Conservation (phyloP, 2,329 filamentous ascomycete species). For the Ophiostoma sp. region DNA sequence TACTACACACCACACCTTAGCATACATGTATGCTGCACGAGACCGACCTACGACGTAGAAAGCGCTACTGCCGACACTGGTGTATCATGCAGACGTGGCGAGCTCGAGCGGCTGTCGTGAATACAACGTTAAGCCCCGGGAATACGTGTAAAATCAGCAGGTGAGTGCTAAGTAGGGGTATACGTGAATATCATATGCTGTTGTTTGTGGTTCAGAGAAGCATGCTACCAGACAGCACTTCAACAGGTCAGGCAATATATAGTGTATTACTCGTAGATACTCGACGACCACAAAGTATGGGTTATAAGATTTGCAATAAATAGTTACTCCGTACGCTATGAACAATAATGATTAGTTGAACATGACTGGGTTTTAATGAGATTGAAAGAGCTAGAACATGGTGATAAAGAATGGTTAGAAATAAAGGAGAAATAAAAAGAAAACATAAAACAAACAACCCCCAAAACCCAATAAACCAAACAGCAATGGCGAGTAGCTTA, state of each 20-base stretch:
- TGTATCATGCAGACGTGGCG: slow-evolving; percentile 11
- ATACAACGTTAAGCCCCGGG: not conserved
- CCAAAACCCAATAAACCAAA: not conserved
- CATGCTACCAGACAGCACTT: no score
- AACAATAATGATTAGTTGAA: not conserved
- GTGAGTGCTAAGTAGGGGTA: not conserved
- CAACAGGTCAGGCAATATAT: not conserved
- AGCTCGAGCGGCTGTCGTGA: slow-evolving; percentile 1
- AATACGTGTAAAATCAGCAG: not conserved
- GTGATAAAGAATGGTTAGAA: no score
- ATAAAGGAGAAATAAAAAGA: not conserved
- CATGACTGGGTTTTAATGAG: not conserved
- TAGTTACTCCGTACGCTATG: no score
- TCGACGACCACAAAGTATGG: no score
- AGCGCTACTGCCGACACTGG: slow-evolving; percentile 8
- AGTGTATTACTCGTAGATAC: not conserved
- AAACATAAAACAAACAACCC: not conserved
- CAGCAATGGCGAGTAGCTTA: no score
- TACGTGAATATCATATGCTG: not conserved
- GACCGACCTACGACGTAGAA: not conserved
- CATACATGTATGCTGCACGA: not conserved
- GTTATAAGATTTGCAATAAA: no score
- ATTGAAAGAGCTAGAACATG: not conserved
- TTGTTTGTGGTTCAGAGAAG: not conserved
- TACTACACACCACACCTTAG: no score